Conservation (phyloP, 371 early-diverging fungal genomes). For the Apophysomyces sp. region DNA sequence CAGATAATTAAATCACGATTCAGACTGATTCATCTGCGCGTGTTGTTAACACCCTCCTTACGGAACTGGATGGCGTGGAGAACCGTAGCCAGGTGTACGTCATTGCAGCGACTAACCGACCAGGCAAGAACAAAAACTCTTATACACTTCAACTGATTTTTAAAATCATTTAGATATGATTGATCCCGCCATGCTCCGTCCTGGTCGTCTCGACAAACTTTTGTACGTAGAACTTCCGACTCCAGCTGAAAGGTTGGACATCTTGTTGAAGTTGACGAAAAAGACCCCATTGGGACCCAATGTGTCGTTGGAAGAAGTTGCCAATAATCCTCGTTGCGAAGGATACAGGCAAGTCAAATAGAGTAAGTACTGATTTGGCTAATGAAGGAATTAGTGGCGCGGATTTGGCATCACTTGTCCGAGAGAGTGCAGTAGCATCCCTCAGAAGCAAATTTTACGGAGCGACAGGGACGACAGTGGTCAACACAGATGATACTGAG, state of each 20-base stretch:
- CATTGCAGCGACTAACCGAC: conserved; percentile 99
- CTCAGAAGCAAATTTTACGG: conserved; percentile 64
- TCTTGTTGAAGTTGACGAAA: conserved; percentile 79
- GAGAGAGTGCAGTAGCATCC: conserved; percentile 89
- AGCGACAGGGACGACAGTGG: conserved; percentile 19
- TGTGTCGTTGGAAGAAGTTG: conserved; percentile 76
- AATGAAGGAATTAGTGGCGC: conserved; percentile 73
- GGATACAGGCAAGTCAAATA: conserved; percentile 51
- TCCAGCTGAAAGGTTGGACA: conserved; percentile 82
- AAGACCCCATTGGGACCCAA: conserved; percentile 77
- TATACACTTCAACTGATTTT: neutral
- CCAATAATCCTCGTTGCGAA: conserved; percentile 71
- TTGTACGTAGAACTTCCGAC: conserved; percentile 96
- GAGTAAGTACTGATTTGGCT: neutral
- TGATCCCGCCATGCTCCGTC: conserved; percentile 98
- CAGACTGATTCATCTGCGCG: conserved; percentile 90
- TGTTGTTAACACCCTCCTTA: conserved; percentile 98
- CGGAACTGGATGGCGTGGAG: conserved; percentile 98
- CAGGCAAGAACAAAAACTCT: conserved; percentile 40
- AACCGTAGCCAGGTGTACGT: conserved; percentile 91
- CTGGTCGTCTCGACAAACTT: conserved; percentile 98
- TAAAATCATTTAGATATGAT: conserved; percentile 75
- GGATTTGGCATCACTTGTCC: conserved; percentile 89
- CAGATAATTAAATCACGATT: neutral
- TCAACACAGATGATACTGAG: conserved; percentile 9